phyloP scores from a whole-genome alignment of 768 basidiomycete species.

The Serendipita sp. region DNA sequence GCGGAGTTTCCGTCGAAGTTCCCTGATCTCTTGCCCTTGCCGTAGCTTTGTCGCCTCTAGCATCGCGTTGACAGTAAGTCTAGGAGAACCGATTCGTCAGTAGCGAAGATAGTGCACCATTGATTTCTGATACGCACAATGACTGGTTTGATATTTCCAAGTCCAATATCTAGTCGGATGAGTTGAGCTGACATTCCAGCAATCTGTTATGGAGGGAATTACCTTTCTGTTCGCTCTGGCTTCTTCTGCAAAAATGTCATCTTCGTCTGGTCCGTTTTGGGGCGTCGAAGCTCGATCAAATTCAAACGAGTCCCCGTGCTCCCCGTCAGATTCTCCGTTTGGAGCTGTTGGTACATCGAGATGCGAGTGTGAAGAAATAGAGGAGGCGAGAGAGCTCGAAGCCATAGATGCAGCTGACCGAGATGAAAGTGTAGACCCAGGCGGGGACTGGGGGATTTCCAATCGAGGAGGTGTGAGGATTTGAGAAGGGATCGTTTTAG shows the following conservation, averaged over 20 bases:
- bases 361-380: neutral
- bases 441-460: neutral
- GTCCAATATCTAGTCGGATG: conserved; percentile 58
- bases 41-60: conserved; percentile 65
- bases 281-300: conserved; percentile 22
- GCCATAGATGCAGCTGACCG: neutral
- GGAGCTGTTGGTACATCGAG: neutral
- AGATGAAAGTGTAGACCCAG: neutral
- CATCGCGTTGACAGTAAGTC: conserved; percentile 61
- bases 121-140: conserved; percentile 19
- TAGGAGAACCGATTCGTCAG: neutral
- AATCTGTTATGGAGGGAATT: conserved; percentile 8
- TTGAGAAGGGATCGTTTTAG: neutral
- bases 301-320: conserved; percentile 15
- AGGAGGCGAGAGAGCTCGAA: neutral
- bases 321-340: neutral
- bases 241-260: conserved; percentile 36
- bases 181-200: conserved; percentile 4
- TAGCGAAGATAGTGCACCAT: neutral
- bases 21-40: conserved; percentile 73
- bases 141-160: conserved; percentile 83
- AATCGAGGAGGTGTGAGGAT: neutral
- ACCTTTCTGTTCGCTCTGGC: conserved; percentile 86
- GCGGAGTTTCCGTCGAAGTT: conserved; percentile 63
- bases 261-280: conserved; percentile 51